These are phyloP conservation scores for Sungouiella blattae DNA, from an alignment of 805 yeast genomes.

Conservation along the genomic window DNA sequence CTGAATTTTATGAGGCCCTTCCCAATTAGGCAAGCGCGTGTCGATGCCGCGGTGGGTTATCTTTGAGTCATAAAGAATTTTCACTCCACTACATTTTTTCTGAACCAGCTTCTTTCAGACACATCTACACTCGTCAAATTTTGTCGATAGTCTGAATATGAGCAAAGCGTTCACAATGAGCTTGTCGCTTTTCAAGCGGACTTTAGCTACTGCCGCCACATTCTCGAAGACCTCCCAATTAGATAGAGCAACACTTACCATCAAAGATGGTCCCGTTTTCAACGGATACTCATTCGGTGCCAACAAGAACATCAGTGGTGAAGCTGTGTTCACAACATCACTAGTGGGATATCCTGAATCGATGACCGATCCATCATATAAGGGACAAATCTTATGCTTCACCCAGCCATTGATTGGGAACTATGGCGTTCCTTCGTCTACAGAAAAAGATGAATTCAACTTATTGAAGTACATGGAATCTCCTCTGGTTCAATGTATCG, in stretches of 20 bases:
- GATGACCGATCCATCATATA: slow-evolving; percentile 97
- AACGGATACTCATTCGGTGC: slow-evolving; percentile 96
- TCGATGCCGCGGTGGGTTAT: slow-evolving; percentile 24
- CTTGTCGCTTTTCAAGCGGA: slow-evolving; percentile 16
- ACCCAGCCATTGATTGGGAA: slow-evolving; percentile 98
- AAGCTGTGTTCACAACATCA: slow-evolving; percentile 96
- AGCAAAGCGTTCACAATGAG: background rate
- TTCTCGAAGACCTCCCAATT: slow-evolving; percentile 38
- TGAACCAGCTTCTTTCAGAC: too few relatives aligned
- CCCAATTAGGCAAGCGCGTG: slow-evolving; percentile 16
- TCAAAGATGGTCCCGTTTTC: slow-evolving; percentile 90
- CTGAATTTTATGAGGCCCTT: slow-evolving; percentile 7
- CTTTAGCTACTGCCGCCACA: slow-evolving; percentile 33
- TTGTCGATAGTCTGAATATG: too few relatives aligned
- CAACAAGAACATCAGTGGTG: slow-evolving; percentile 87
- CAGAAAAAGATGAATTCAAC: slow-evolving; percentile 76
- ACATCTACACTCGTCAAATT: too few relatives aligned
- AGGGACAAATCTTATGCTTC: slow-evolving; percentile 93
- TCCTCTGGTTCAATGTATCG: slow-evolving; percentile 88
- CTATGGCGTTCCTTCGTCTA: slow-evolving; percentile 93
- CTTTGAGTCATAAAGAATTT: slow-evolving; percentile 13
- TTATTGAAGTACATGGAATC: slow-evolving; percentile 88
- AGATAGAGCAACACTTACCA: slow-evolving; percentile 84
- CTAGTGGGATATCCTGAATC: slow-evolving; percentile 98
- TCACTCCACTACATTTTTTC: background rate